Conservation (phyloP, 352 stramenopile genomes). For the Elongisporangium undulatum region DNA sequence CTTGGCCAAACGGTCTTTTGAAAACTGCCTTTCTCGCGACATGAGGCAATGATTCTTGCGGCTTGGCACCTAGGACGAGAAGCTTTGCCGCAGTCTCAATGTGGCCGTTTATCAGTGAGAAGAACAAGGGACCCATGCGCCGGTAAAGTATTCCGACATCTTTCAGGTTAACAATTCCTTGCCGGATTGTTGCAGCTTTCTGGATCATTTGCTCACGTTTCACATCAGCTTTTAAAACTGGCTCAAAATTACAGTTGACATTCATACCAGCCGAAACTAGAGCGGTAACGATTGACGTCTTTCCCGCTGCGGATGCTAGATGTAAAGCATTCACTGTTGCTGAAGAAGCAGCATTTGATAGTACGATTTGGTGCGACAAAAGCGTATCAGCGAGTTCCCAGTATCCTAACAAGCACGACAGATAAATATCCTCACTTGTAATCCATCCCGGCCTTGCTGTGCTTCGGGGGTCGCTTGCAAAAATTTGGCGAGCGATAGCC, state of each 20-base stretch:
- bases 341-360: conserved; percentile 31
- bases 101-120: conserved; percentile 48
- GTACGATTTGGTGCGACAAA: conserved; percentile 40
- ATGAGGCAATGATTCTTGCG: conserved; percentile 38
- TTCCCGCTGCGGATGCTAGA: conserved; percentile 37
- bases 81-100: conserved; percentile 48
- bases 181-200: background rate
- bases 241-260: conserved; percentile 36
- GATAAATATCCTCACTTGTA: conserved; percentile 37
- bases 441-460: conserved; percentile 36
- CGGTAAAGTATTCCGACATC: conserved; percentile 4
- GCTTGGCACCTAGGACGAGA: conserved; percentile 45
- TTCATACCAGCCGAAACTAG: conserved; percentile 52
- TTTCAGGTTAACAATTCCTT: background rate
- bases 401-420: conserved; percentile 40
- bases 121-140: conserved; percentile 36
- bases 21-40: conserved; percentile 11
- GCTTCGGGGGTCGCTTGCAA: conserved; percentile 15
- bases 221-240: background rate
- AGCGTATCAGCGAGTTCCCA: conserved; percentile 42
- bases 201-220: background rate
- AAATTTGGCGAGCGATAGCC: conserved; percentile 24
- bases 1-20: background rate
- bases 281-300: conserved; percentile 33
- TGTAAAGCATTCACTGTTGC: conserved; percentile 43